These are phyloP conservation scores for Fomitopsis serialis DNA, from an alignment of 768 basidiomycete species.

Conservation along the genomic window DNA sequence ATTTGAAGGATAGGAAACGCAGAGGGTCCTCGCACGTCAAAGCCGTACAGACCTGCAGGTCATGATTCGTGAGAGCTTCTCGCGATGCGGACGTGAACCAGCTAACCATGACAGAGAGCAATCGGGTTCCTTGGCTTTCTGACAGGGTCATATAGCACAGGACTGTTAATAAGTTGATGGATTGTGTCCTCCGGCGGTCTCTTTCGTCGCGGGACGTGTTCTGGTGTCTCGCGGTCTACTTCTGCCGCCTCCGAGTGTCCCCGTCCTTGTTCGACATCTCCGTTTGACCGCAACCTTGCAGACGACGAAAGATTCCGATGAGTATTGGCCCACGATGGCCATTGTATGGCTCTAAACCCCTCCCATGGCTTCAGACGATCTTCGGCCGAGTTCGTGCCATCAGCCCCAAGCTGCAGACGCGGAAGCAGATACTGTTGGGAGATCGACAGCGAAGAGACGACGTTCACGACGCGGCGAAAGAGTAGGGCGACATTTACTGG, in stretches of 20 bases:
- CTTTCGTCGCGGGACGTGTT: background rate
- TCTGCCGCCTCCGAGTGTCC: background rate
- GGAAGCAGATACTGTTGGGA: constrained; percentile 50
- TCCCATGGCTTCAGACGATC: constrained; percentile 1
- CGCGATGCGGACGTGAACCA: background rate
- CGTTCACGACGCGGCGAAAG: constrained; percentile 61
- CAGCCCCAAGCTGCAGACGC: background rate
- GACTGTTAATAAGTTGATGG: constrained; percentile 69
- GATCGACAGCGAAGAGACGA: constrained; percentile 64
- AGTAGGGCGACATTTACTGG: constrained; percentile 57
- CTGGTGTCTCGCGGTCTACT: background rate
- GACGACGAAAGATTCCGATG: background rate
- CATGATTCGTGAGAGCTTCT: background rate
- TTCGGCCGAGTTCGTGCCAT: background rate
- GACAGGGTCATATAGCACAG: constrained; percentile 72
- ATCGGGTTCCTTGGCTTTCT: constrained; percentile 84
- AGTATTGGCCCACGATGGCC: constrained; percentile 9
- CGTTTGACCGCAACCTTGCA: background rate
- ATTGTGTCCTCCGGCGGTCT: constrained; percentile 27
- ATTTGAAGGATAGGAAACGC: constrained; percentile 78
- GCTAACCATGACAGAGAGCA: constrained; percentile 91
- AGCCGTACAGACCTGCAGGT: constrained; percentile 81
- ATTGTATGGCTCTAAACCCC: constrained; percentile 9
- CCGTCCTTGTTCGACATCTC: background rate
- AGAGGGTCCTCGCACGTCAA: constrained; percentile 82